phyloP scores from a whole-genome alignment of 768 basidiomycete species.

The Amanita pseudoporphyria region DNA sequence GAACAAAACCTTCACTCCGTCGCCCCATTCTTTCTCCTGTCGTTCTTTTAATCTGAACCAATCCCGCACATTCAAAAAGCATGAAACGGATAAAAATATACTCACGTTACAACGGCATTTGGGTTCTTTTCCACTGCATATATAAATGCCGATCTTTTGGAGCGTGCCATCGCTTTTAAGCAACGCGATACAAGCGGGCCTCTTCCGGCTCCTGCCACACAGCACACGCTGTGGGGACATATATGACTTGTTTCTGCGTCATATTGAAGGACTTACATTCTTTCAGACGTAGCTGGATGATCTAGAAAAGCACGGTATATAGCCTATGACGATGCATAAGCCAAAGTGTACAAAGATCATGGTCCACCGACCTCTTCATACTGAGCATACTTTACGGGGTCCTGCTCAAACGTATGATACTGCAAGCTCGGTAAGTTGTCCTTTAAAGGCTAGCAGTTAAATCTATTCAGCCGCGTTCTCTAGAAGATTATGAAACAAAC shows the following conservation, averaged over 20 bases:
- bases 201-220: slow-evolving; percentile 91
- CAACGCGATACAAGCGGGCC: slow-evolving; percentile 88
- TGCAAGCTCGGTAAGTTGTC: slow-evolving; percentile 93
- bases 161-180: slow-evolving; percentile 63
- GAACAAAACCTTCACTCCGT: slow-evolving; percentile 71
- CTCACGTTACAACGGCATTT: slow-evolving; percentile 90
- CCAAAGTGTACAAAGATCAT: background rate
- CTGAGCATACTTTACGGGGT: slow-evolving; percentile 91
- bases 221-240: slow-evolving; percentile 51
- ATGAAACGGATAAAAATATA: slow-evolving; percentile 12
- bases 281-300: slow-evolving; percentile 39
- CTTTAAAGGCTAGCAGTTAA: slow-evolving; percentile 70
- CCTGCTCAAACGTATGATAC: slow-evolving; percentile 96
- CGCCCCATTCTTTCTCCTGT: slow-evolving; percentile 74
- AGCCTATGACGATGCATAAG: slow-evolving; percentile 37
- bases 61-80: slow-evolving; percentile 6
- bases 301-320: slow-evolving; percentile 74
- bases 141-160: slow-evolving; percentile 50
- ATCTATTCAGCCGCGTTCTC: slow-evolving; percentile 7
- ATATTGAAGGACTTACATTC: slow-evolving; percentile 42
- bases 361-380: slow-evolving; percentile 73
- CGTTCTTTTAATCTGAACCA: slow-evolving; percentile 69
- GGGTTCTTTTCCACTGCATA: slow-evolving; percentile 97
- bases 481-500: slow-evolving; percentile 11
- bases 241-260: slow-evolving; percentile 6